phyloP scores from a whole-genome alignment of 306 rosid genomes.

The Prunus armeniaca region DNA sequence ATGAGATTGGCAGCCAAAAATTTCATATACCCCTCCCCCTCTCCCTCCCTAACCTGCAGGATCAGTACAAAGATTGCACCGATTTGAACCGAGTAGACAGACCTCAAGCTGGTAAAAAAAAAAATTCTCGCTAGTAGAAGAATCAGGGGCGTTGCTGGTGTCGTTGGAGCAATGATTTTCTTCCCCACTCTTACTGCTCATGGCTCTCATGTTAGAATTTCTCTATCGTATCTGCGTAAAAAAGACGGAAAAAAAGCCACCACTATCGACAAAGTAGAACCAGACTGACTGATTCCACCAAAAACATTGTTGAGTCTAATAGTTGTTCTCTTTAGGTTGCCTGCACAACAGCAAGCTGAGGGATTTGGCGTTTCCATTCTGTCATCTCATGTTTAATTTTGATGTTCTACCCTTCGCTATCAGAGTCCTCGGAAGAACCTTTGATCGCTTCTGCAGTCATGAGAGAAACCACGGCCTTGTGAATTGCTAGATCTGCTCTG shows the following conservation, averaged over 20 bases:
- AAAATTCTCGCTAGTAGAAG: constrained; percentile 4
- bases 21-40: constrained; percentile 35
- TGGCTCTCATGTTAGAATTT: constrained; percentile 32
- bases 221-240: constrained; percentile 24
- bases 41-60: constrained; percentile 34
- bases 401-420: constrained; percentile 33
- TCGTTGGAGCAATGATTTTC: constrained; percentile 19
- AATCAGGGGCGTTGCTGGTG: constrained; percentile 25
- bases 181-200: constrained; percentile 23
- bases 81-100: constrained; percentile 30
- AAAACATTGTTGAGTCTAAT: constrained; percentile 27
- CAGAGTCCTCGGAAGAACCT: constrained; percentile 42
- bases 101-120: constrained; percentile 36
- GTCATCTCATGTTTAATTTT: neutral
- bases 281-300: constrained; percentile 27
- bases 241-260: constrained; percentile 20
- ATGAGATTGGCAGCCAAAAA: constrained; percentile 63
- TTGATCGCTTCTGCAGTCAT: constrained; percentile 89
- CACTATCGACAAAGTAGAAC: constrained; percentile 33
- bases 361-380: constrained; percentile 12
- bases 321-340: constrained; percentile 18
- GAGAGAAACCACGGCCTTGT: constrained; percentile 81
- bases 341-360: constrained; percentile 19
- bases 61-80: constrained; percentile 29
- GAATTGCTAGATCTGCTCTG: constrained; percentile 83